These are phyloP conservation scores for Cutaneotrichosporon daszewskae DNA, from an alignment of 1,284 basidiomycete genomes.

Conservation along the genomic window DNA sequence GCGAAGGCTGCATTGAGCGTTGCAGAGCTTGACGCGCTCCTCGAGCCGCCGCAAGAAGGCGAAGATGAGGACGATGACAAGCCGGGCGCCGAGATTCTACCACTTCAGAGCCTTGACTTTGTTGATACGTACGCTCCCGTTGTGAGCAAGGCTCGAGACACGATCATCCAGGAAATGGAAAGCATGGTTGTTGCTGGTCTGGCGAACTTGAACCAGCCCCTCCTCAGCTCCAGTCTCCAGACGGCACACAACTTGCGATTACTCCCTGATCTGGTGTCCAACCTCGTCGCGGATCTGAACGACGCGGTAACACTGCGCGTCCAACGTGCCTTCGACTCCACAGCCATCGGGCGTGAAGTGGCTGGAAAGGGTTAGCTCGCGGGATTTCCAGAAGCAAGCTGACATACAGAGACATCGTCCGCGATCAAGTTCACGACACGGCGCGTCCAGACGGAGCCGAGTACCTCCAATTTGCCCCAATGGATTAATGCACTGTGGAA, in stretches of 20 bases:
- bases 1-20: slow-evolving; percentile 85
- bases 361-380: slow-evolving; percentile 59
- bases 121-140: slow-evolving; percentile 64
- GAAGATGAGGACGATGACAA: background rate
- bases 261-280: slow-evolving; percentile 73
- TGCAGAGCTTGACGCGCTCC: slow-evolving; percentile 60
- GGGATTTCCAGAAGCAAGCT: background rate
- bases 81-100: slow-evolving; percentile 10
- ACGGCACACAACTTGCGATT: slow-evolving; percentile 87
- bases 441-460: slow-evolving; percentile 73
- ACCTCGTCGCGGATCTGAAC: slow-evolving; percentile 71
- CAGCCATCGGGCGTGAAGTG: slow-evolving; percentile 75
- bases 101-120: slow-evolving; percentile 62
- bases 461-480: slow-evolving; percentile 69
- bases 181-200: slow-evolving; percentile 74
- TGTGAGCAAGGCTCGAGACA: slow-evolving; percentile 63
- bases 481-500: slow-evolving; percentile 77
- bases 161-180: slow-evolving; percentile 78
- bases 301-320: slow-evolving; percentile 78
- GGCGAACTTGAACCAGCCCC: slow-evolving; percentile 68
- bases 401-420: slow-evolving; percentile 3
- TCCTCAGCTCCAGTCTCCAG: slow-evolving; percentile 85
- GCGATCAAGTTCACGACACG: slow-evolving; percentile 38
- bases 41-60: background rate
- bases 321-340: slow-evolving; percentile 73